Conservation (phyloP, 2,329 filamentous ascomycete genomes). For the Coniochaeta sp. region DNA sequence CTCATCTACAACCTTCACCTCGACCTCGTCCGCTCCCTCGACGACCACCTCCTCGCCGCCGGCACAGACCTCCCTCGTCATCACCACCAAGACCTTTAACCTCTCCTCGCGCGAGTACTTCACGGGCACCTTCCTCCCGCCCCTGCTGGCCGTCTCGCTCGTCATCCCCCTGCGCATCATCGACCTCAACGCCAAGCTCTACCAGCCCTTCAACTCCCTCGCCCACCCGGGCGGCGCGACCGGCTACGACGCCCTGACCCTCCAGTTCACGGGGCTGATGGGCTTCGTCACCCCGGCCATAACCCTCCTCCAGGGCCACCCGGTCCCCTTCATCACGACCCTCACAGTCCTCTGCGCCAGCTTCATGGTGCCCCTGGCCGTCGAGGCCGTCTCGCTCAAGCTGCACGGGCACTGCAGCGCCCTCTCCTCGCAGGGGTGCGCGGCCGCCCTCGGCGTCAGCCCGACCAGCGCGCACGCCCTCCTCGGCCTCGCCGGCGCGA, state of each 20-base stretch:
- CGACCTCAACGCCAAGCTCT: slow-evolving; percentile 30
- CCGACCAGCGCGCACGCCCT: slow-evolving; percentile 21
- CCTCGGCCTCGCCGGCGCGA: slow-evolving; percentile 22
- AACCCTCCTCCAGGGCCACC: slow-evolving; percentile 24
- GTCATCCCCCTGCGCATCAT: slow-evolving; percentile 31
- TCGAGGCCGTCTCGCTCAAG: slow-evolving; percentile 30
- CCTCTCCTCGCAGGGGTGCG: slow-evolving; percentile 22
- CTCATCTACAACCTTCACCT: slow-evolving; percentile 15
- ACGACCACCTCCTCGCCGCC: not conserved
- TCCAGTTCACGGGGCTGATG: slow-evolving; percentile 30
- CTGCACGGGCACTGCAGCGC: slow-evolving; percentile 25
- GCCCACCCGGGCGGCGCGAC: slow-evolving; percentile 24
- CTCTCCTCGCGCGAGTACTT: slow-evolving; percentile 26
- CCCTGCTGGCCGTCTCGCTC: slow-evolving; percentile 30
- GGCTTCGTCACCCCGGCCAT: slow-evolving; percentile 26
- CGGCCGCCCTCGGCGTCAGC: slow-evolving; percentile 25
- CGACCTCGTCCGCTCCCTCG: slow-evolving; percentile 9
- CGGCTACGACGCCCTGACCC: slow-evolving; percentile 32
- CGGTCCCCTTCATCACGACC: slow-evolving; percentile 29
- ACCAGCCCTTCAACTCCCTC: slow-evolving; percentile 36
- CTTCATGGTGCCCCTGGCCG: slow-evolving; percentile 29
- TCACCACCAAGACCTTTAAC: slow-evolving; percentile 13
- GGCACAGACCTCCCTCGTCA: slow-evolving; percentile 6
- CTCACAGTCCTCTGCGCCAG: slow-evolving; percentile 24
- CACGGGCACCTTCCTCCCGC: slow-evolving; percentile 32